phyloP scores from a whole-genome alignment of 2,329 filamentous ascomycete species.

The Sphaerulina vaccinii region DNA sequence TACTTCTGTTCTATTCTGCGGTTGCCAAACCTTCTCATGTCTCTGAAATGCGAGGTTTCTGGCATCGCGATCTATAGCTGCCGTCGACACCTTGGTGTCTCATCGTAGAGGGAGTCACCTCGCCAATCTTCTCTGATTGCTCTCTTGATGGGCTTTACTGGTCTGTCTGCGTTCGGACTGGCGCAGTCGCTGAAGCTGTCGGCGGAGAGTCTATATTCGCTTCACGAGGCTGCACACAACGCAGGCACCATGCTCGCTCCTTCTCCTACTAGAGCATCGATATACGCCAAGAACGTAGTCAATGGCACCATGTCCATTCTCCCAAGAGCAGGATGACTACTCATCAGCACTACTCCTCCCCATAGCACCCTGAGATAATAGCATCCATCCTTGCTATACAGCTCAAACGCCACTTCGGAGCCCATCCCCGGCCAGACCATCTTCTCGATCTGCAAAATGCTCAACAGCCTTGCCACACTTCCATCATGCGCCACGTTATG shows the following conservation, averaged over 20 bases:
- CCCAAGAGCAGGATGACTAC: constrained; percentile 68
- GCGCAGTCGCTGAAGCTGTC: too few species aligned
- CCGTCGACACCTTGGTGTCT: too few species aligned
- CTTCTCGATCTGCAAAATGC: constrained; percentile 66
- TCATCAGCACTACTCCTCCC: constrained; percentile 64
- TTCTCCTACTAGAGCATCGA: constrained; percentile 67
- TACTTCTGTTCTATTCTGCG: too few species aligned
- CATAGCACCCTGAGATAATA: constrained; percentile 67
- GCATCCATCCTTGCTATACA: constrained; percentile 55
- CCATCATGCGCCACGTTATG: constrained; percentile 84
- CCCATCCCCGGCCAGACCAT: constrained; percentile 90
- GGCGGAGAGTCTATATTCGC: too few species aligned
- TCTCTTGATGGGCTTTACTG: too few species aligned
- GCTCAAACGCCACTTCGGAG: constrained; percentile 72
- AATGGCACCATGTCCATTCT: constrained; percentile 68
- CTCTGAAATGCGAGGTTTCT: too few species aligned
- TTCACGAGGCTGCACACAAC: constrained; percentile 33
- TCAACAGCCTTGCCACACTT: constrained; percentile 64
- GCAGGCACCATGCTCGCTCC: constrained; percentile 45
- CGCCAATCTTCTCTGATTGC: too few species aligned
- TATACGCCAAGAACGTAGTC: constrained; percentile 64
- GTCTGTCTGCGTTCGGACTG: too few species aligned
- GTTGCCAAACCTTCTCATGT: too few species aligned
- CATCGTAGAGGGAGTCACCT: too few species aligned
- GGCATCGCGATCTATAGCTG: too few species aligned